These are phyloP conservation scores for Parafenestella ontariensis DNA, from an alignment of 2,329 filamentous ascomycete genomes.

Conservation along the genomic window DNA sequence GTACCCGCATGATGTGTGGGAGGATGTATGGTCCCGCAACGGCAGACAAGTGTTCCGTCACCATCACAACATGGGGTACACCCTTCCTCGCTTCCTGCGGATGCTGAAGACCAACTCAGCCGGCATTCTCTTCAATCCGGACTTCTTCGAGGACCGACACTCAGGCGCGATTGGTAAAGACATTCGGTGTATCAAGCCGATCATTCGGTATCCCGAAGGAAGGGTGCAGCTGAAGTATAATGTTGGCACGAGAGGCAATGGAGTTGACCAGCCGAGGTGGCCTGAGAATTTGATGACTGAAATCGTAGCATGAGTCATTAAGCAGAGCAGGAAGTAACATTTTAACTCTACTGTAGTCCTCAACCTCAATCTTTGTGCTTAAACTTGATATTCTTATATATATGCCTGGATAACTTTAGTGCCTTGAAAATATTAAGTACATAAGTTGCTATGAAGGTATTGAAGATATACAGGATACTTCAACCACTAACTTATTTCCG, in stretches of 20 bases:
- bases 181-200: slow-evolving; percentile 54
- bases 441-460: too few relatives aligned
- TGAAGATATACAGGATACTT: too few relatives aligned
- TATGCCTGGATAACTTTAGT: too few relatives aligned
- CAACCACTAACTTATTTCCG: too few relatives aligned
- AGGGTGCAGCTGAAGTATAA: slow-evolving; percentile 52
- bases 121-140: slow-evolving; percentile 53
- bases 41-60: slow-evolving; percentile 59
- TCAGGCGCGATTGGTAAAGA: slow-evolving; percentile 48
- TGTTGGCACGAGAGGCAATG: slow-evolving; percentile 60
- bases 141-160: slow-evolving; percentile 57
- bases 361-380: too few relatives aligned
- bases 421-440: too few relatives aligned
- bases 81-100: slow-evolving; percentile 51
- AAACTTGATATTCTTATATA: too few relatives aligned
- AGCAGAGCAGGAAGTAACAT: background rate
- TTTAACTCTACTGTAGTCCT: too few relatives aligned
- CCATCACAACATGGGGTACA: slow-evolving; percentile 57
- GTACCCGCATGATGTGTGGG: slow-evolving; percentile 55
- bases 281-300: slow-evolving; percentile 54
- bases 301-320: slow-evolving; percentile 34
- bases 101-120: slow-evolving; percentile 51
- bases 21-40: slow-evolving; percentile 56
- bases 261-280: slow-evolving; percentile 58
- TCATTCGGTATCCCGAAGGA: slow-evolving; percentile 48